Evolutionary conservation across 2,329 filamentous ascomycete genomes (phyloP).

Genomic region (Fusarium keratoplasticum): DNA sequence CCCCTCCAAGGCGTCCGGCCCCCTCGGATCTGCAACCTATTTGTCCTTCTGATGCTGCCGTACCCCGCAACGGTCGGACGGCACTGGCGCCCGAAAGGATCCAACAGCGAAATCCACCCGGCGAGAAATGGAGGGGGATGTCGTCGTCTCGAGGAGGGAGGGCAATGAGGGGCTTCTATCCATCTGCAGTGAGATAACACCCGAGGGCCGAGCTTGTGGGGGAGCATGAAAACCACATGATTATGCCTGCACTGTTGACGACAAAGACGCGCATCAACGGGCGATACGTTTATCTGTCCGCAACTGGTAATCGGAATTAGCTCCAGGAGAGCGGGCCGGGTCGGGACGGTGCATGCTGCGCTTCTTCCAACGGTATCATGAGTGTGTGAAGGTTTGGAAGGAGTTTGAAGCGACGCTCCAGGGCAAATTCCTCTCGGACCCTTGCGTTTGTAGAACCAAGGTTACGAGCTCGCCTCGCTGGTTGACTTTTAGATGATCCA

Average conservation of each 20-base stretch:
- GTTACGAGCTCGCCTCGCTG: conserved; percentile 11
- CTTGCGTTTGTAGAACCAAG: conserved; percentile 18
- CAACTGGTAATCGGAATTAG: not conserved
- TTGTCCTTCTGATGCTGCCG: conserved; percentile 36
- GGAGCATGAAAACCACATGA: conserved; percentile 8
- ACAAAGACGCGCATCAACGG: not conserved
- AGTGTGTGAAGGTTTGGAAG: conserved; percentile 1
- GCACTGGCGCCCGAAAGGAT: conserved; percentile 41
- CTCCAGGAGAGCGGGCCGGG: conserved; percentile 8
- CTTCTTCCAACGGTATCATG: conserved; percentile 1
- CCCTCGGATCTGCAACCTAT: conserved; percentile 44
- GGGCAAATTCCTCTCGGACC: conserved; percentile 9
- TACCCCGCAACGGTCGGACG: conserved; percentile 46
- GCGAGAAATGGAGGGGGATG: conserved; percentile 23
- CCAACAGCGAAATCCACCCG: conserved; percentile 31
- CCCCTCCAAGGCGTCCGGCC: conserved; percentile 37
- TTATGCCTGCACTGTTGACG: not conserved
- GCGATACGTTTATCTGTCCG: not conserved
- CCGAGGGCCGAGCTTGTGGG: conserved; percentile 20
- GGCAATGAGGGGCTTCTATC: conserved; percentile 26
- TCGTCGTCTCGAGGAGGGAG: conserved; percentile 4
- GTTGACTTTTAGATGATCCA: conserved; percentile 24
- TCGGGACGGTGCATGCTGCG: conserved; percentile 2
- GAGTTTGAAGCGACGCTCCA: conserved; percentile 2
- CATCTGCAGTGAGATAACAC: conserved; percentile 8